phyloP scores from a whole-genome alignment of 2,329 filamentous ascomycete species.

The Ambrosiella cleistominuta region DNA sequence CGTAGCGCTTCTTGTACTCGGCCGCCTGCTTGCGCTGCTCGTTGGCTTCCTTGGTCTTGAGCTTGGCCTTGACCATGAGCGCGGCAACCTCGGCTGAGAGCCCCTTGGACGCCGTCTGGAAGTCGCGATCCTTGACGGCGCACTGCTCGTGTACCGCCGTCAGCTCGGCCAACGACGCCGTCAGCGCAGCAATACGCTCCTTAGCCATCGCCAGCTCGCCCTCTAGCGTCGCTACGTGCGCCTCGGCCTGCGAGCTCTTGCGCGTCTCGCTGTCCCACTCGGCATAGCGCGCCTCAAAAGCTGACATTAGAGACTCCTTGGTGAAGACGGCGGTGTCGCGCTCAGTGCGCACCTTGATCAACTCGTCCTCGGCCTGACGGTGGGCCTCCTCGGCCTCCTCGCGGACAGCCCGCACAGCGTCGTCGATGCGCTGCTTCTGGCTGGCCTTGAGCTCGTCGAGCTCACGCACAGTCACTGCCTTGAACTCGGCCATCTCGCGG shows the following conservation, averaged over 20 bases:
- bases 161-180: slow-evolving; percentile 1
- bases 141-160: slow-evolving; percentile 6
- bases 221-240: neutral
- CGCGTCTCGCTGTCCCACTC: slow-evolving; percentile 9
- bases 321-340: slow-evolving; percentile 9
- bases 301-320: slow-evolving; percentile 10
- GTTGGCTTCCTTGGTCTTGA: slow-evolving; percentile 12
- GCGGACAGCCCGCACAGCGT: slow-evolving; percentile 1
- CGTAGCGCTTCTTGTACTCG: slow-evolving; percentile 12
- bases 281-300: slow-evolving; percentile 10
- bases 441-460: slow-evolving; percentile 1
- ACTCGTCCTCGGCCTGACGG: slow-evolving; percentile 2
- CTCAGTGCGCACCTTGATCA: slow-evolving; percentile 5
- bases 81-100: slow-evolving; percentile 7
- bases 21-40: slow-evolving; percentile 8
- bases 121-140: slow-evolving; percentile 8
- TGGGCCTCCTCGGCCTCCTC: slow-evolving; percentile 4
- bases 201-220: slow-evolving; percentile 4
- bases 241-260: neutral
- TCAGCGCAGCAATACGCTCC: slow-evolving; percentile 1
- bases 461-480: neutral
- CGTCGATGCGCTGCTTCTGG: slow-evolving; percentile 6
- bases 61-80: slow-evolving; percentile 9
- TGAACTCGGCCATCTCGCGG: slow-evolving; percentile 8
- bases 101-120: slow-evolving; percentile 4